A percentile compares a stretch with the other conserved stretches of the same genome.
Evolutionary conservation across 1,284 basidiomycete species (phyloP).

Genomic region (Pulchroboletus neoregius): DNA sequence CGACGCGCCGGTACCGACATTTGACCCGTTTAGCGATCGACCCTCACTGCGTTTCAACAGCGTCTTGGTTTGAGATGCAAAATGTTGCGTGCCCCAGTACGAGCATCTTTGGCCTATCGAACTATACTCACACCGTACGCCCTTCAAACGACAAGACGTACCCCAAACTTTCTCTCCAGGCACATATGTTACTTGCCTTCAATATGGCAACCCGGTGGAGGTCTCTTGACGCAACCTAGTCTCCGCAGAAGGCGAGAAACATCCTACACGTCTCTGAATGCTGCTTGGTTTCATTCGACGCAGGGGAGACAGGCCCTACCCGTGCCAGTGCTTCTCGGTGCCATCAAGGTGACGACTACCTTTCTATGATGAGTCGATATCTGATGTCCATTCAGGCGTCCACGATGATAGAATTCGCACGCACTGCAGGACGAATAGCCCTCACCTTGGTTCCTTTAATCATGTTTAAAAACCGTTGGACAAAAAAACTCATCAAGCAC

Average conservation of each 20-base stretch:
- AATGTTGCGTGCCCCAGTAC: slow-evolving; percentile 26
- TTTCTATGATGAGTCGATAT: background rate
- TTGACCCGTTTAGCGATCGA: background rate
- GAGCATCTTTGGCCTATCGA: slow-evolving; percentile 4
- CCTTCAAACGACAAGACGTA: background rate
- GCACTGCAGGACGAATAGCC: slow-evolving; percentile 62
- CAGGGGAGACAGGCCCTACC: slow-evolving; percentile 32
- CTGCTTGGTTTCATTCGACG: slow-evolving; percentile 43
- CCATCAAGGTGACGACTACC: slow-evolving; percentile 42
- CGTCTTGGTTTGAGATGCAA: slow-evolving; percentile 17
- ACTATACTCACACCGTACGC: background rate
- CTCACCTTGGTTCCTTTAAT: slow-evolving; percentile 70
- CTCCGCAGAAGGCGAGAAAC: slow-evolving; percentile 3
- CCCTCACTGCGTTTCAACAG: background rate
- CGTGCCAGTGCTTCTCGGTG: slow-evolving; percentile 38
- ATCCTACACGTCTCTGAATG: slow-evolving; percentile 1
- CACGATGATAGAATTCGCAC: slow-evolving; percentile 56
- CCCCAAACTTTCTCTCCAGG: background rate
- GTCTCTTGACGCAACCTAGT: slow-evolving; percentile 8
- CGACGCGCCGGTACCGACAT: background rate
- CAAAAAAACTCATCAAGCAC: slow-evolving; percentile 47
- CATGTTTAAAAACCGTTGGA: slow-evolving; percentile 52
- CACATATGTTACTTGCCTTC: slow-evolving; percentile 3
- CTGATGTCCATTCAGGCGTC: slow-evolving; percentile 39
- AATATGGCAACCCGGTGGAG: slow-evolving; percentile 1